These are phyloP conservation scores for Aristolochia fimbriata DNA, from an alignment of 164 flowering plant genomes.

Conservation along the genomic window DNA sequence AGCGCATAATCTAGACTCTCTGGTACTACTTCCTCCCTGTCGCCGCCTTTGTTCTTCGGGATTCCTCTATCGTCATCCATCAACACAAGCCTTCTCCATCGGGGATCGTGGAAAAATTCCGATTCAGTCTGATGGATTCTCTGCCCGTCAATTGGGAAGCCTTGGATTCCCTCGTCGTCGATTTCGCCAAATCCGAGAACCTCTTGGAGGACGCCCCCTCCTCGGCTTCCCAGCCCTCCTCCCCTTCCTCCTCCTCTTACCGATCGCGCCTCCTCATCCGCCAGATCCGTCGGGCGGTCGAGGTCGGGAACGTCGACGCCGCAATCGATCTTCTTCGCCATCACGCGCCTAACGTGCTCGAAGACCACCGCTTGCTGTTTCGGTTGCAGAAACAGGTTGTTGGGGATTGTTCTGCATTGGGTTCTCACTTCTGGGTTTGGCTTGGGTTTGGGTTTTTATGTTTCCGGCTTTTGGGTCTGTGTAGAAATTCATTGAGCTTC, in stretches of 20 bases:
- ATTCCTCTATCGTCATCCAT: neutral
- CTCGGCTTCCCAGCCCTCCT: conserved; percentile 7
- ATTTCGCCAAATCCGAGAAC: conserved; percentile 83
- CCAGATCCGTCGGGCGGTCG: conserved; percentile 55
- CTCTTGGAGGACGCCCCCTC: conserved; percentile 15
- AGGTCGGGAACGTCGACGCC: conserved; percentile 66
- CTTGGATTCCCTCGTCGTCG: conserved; percentile 67
- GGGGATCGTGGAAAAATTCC: neutral
- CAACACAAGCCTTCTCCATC: neutral
- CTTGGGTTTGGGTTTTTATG: neutral
- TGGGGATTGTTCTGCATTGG: neutral
- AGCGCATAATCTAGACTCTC: too few species aligned
- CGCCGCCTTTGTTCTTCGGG: neutral
- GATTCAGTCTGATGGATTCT: conserved; percentile 44
- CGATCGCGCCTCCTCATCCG: conserved; percentile 64
- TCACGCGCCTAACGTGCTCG: conserved; percentile 72
- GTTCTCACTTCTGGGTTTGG: neutral
- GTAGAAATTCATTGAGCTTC: conserved; percentile 89
- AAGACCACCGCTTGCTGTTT: conserved; percentile 78
- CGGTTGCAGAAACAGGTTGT: conserved; percentile 85
- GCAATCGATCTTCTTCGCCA: conserved; percentile 60
- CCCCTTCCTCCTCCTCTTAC: conserved; percentile 55
- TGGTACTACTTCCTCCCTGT: too few species aligned
- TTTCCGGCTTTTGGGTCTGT: conserved; percentile 1
- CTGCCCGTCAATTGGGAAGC: conserved; percentile 88